Evolutionary conservation across 441 rosid genomes (phyloP).

Genomic region (Gossypium aridum): DNA sequence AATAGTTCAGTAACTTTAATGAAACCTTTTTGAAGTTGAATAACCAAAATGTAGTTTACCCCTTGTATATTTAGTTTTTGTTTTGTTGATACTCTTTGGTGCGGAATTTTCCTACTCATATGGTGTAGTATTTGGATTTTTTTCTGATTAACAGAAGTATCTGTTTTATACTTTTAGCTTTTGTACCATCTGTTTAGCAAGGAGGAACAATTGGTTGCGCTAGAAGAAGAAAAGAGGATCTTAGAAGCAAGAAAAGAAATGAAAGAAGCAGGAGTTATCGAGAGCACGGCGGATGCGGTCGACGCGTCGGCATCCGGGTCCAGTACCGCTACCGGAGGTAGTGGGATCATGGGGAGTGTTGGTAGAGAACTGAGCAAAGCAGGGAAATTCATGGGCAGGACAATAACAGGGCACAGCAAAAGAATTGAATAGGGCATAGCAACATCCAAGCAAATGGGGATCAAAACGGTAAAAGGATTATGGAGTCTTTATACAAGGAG

Average conservation of each 20-base stretch:
- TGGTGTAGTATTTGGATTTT: background rate
- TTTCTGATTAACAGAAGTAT: background rate
- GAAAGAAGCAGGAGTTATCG: conserved; percentile 83
- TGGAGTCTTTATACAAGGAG: too few relatives aligned
- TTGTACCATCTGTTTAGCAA: conserved; percentile 68
- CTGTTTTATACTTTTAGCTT: conserved; percentile 34
- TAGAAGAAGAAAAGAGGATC: conserved; percentile 78
- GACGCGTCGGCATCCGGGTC: conserved; percentile 25
- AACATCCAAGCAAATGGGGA: conserved; percentile 49
- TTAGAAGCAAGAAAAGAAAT: conserved; percentile 77
- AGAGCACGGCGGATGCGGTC: conserved; percentile 79
- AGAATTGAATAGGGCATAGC: conserved; percentile 54
- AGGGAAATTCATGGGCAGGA: conserved; percentile 88
- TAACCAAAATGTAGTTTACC: too few relatives aligned
- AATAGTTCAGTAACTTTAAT: too few relatives aligned
- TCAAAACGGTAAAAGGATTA: too few relatives aligned
- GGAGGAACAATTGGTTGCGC: conserved; percentile 77
- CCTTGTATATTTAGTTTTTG: too few relatives aligned
- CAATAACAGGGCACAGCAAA: conserved; percentile 74
- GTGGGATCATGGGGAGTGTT: conserved; percentile 60
- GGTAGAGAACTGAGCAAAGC: conserved; percentile 83
- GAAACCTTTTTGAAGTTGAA: too few relatives aligned
- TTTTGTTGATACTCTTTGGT: too few relatives aligned
- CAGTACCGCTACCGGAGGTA: conserved; percentile 36
- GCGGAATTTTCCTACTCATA: too few relatives aligned